Conservation (phyloP, 2,329 filamentous ascomycete species). For the Lecanoromycetidae sp. region DNA sequence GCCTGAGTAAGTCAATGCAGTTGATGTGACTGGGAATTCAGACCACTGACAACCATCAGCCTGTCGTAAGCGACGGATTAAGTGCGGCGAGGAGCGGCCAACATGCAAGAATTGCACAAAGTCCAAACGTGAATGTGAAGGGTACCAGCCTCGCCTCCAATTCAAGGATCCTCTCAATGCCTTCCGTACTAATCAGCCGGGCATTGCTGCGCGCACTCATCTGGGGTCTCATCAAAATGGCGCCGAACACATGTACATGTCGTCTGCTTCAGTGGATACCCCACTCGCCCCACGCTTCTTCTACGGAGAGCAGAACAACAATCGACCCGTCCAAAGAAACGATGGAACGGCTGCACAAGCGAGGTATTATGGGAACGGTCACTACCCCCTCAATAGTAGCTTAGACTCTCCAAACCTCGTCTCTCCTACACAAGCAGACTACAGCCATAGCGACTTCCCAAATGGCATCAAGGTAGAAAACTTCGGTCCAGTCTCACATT, state of each 20-base stretch:
- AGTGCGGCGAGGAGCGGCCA: conserved; percentile 83
- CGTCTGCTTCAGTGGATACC: conserved; percentile 1
- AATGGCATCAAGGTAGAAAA: not conserved
- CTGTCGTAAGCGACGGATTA: conserved; percentile 88
- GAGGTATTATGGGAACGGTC: not conserved
- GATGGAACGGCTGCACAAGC: not conserved
- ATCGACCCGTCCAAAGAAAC: not conserved
- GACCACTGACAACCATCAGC: conserved; percentile 39
- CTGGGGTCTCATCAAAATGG: conserved; percentile 1
- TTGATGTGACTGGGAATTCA: not conserved
- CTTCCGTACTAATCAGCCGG: conserved; percentile 32
- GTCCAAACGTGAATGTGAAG: conserved; percentile 71
- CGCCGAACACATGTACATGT: not conserved
- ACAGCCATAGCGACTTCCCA: not conserved
- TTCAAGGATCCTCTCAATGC: conserved; percentile 63
- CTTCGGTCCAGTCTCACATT: not conserved
- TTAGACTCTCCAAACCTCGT: no score
- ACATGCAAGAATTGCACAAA: conserved; percentile 77
- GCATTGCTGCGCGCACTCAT: conserved; percentile 8
- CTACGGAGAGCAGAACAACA: conserved; percentile 2
- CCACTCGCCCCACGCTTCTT: conserved; percentile 2
- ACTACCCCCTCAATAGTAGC: not conserved
- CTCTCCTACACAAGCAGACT: not conserved
- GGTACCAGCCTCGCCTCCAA: conserved; percentile 67
- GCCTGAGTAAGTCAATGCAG: conserved; percentile 53